phyloP scores from a whole-genome alignment of 176 grass and related monocot species.

The Phragmites australis region DNA sequence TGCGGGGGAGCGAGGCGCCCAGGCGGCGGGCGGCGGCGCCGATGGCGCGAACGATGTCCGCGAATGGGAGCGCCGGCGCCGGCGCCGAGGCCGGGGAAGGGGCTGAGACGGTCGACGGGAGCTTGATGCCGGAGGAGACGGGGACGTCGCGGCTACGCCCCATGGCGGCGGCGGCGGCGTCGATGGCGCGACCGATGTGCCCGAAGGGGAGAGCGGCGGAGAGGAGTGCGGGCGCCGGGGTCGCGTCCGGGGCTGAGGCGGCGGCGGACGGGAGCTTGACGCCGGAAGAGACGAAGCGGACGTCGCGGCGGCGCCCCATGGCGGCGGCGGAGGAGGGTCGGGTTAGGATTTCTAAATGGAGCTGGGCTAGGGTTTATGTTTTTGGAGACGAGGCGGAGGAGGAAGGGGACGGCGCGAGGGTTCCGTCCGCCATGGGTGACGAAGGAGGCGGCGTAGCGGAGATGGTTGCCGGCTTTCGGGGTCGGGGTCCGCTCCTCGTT shows the following conservation, averaged over 20 bases:
- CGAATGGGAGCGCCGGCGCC: constrained; percentile 55
- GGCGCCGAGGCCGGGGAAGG: not conserved
- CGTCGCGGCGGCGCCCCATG: constrained; percentile 34
- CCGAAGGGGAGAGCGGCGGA: constrained; percentile 77
- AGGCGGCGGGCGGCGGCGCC: constrained; percentile 28
- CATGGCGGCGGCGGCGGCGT: constrained; percentile 24
- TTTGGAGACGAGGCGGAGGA: constrained; percentile 11
- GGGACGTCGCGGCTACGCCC: constrained; percentile 24
- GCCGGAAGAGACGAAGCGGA: constrained; percentile 61
- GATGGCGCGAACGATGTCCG: constrained; percentile 60
- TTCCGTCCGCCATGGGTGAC: constrained; percentile 45
- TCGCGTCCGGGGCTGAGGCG: not conserved
- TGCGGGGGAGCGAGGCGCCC: constrained; percentile 29
- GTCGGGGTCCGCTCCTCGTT: not conserved
- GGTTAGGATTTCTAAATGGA: not conserved
- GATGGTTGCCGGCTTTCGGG: not conserved
- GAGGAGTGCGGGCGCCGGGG: constrained; percentile 34
- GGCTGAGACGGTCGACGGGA: constrained; percentile 12
- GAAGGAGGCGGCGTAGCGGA: not conserved
- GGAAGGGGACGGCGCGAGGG: constrained; percentile 13
- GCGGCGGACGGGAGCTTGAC: constrained; percentile 45
- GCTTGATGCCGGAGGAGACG: constrained; percentile 65
- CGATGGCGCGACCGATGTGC: constrained; percentile 56
- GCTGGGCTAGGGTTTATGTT: constrained; percentile 30
- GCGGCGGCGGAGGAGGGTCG: not conserved